A percentile compares a stretch with the other conserved stretches of the same genome.
phyloP scores from a whole-genome alignment of 2,329 filamentous ascomycete genomes.

The Fusarium staphyleae region DNA sequence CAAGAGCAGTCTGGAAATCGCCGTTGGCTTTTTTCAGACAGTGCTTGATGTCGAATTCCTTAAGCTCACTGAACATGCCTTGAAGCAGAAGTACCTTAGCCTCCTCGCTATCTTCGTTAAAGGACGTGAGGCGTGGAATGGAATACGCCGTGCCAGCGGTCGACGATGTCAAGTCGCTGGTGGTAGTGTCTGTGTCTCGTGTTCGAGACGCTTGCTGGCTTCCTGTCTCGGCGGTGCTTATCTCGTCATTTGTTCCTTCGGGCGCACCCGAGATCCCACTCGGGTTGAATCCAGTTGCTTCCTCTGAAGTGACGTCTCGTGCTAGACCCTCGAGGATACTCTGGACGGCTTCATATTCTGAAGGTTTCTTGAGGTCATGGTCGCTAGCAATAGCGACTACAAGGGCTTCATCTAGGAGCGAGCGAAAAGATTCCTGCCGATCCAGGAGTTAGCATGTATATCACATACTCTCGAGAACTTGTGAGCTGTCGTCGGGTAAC shows the following conservation, averaged over 20 bases:
- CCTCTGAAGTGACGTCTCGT: constrained; percentile 68
- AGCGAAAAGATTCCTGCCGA: constrained; percentile 71
- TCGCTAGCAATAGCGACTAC: constrained; percentile 80
- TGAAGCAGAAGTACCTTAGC: constrained; percentile 70
- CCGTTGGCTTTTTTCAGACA: constrained; percentile 72
- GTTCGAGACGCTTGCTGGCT: constrained; percentile 42
- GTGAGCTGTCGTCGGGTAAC: background rate
- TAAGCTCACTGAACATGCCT: constrained; percentile 75
- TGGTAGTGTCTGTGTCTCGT: constrained; percentile 43
- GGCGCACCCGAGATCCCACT: constrained; percentile 67
- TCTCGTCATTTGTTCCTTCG: constrained; percentile 38
- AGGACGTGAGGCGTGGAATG: constrained; percentile 44
- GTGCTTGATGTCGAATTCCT: constrained; percentile 68
- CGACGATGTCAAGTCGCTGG: constrained; percentile 38
- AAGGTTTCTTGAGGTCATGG: constrained; percentile 65
- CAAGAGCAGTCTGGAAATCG: constrained; percentile 74
- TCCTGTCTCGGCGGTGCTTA: constrained; percentile 39
- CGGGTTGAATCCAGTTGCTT: constrained; percentile 79
- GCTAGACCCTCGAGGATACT: constrained; percentile 71
- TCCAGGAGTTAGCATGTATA: constrained; percentile 14
- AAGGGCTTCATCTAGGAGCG: constrained; percentile 77
- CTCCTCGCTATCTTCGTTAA: constrained; percentile 56
- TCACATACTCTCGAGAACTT: background rate
- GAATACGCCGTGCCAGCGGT: constrained; percentile 29
- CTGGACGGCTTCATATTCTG: constrained; percentile 61